phyloP scores from a whole-genome alignment of 176 grass and related monocot genomes.

The Poa annua region DNA sequence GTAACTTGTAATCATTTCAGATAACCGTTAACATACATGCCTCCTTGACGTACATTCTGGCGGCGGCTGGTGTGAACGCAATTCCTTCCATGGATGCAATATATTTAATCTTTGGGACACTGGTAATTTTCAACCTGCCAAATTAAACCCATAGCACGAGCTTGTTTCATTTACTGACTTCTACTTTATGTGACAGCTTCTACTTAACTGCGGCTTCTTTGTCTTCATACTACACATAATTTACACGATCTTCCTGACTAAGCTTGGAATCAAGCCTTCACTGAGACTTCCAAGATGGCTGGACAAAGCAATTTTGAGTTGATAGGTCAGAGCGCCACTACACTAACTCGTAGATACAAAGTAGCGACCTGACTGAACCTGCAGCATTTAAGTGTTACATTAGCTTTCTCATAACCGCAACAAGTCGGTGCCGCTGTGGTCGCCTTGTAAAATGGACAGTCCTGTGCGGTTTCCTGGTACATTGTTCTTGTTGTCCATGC shows the following conservation, averaged over 20 bases:
- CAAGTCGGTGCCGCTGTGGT: background rate
- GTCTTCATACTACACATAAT: slow-evolving; percentile 89
- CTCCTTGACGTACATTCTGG: slow-evolving; percentile 75
- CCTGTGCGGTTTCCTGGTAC: background rate
- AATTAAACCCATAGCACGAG: background rate
- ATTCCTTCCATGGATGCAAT: slow-evolving; percentile 87
- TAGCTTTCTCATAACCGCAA: background rate
- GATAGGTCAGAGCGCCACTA: slow-evolving; percentile 16
- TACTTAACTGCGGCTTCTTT: slow-evolving; percentile 87
- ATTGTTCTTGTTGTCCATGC: slow-evolving; percentile 22
- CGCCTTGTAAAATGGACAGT: slow-evolving; percentile 17
- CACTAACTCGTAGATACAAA: slow-evolving; percentile 8
- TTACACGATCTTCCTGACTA: slow-evolving; percentile 72
- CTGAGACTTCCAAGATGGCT: slow-evolving; percentile 79
- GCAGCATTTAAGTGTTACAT: slow-evolving; percentile 10
- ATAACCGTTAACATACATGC: slow-evolving; percentile 95
- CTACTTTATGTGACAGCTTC: slow-evolving; percentile 59
- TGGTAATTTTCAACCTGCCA: slow-evolving; percentile 62
- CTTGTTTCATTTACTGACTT: background rate
- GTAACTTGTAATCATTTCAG: slow-evolving; percentile 51
- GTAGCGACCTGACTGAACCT: background rate
- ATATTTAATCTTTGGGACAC: slow-evolving; percentile 77
- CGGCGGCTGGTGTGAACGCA: slow-evolving; percentile 65
- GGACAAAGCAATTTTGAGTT: slow-evolving; percentile 60
- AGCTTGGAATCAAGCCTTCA: slow-evolving; percentile 79